Evolutionary conservation across 2,329 filamentous ascomycete species (phyloP).

Genomic region (Bipolaris victoriae): DNA sequence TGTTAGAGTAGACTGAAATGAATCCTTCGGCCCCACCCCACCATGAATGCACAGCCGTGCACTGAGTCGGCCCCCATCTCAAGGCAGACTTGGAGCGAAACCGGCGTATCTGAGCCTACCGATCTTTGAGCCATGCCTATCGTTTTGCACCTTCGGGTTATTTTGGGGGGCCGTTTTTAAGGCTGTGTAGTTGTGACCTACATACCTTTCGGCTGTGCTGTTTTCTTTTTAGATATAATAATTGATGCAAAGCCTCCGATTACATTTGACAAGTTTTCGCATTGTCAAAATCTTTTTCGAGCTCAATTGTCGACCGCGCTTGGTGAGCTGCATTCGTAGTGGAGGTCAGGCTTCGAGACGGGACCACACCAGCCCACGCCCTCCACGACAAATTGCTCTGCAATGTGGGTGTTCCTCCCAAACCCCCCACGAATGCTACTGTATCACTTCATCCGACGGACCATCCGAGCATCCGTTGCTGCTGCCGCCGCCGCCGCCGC

Average conservation of each 20-base stretch:
- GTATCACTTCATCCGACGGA: neutral
- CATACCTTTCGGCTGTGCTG: neutral
- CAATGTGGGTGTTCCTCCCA: conserved; percentile 3
- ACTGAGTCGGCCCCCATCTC: neutral
- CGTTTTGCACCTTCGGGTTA: too few species aligned
- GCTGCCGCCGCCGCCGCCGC: conserved; percentile 1
- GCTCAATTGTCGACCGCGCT: neutral
- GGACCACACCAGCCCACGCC: conserved; percentile 2
- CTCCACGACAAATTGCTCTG: neutral
- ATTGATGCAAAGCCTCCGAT: neutral
- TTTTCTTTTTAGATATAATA: neutral
- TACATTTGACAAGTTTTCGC: neutral
- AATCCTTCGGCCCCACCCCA: neutral
- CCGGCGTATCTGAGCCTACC: neutral
- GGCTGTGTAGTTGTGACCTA: neutral
- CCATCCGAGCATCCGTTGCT: too few species aligned
- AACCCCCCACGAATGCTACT: neutral
- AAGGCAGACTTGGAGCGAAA: conserved; percentile 7
- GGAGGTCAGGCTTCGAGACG: neutral
- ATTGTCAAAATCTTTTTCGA: neutral
- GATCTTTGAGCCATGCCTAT: neutral
- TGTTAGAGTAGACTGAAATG: neutral
- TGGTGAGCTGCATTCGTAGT: neutral
- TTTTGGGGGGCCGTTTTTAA: neutral
- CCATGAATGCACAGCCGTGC: neutral